These are phyloP conservation scores for Leucosporidium creatinivorum DNA, from an alignment of 768 basidiomycete genomes.

Conservation along the genomic window DNA sequence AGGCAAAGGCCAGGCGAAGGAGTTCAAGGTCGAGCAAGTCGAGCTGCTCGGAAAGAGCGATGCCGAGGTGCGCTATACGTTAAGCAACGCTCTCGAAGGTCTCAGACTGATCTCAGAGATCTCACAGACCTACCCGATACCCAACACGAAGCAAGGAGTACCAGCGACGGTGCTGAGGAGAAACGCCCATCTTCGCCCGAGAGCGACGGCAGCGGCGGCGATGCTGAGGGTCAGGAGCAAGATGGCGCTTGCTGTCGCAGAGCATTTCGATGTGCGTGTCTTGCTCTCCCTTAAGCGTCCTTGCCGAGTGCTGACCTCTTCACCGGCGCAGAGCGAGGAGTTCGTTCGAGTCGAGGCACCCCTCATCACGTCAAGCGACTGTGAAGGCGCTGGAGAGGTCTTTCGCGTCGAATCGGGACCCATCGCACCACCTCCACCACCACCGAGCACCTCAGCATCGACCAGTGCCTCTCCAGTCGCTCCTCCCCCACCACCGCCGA, in stretches of 20 bases:
- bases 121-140: constrained; percentile 73
- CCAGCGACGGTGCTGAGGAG: constrained; percentile 74
- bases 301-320: no score
- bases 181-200: constrained; percentile 75
- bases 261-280: constrained; percentile 50
- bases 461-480: background rate
- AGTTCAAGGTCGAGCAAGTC: constrained; percentile 31
- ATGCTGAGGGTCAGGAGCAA: constrained; percentile 66
- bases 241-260: constrained; percentile 53
- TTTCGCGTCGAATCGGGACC: constrained; percentile 49
- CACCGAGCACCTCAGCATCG: background rate
- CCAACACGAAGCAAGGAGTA: constrained; percentile 80
- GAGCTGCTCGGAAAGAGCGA: constrained; percentile 33
- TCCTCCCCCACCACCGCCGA: constrained; percentile 19
- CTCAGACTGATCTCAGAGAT: background rate
- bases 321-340: constrained; percentile 59
- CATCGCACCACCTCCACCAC: background rate
- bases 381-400: constrained; percentile 91
- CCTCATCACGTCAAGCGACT: constrained; percentile 80
- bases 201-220: constrained; percentile 63
- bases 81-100: no score
- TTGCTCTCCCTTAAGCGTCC: no score
- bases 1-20: constrained; percentile 14
- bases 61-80: constrained; percentile 20
- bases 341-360: constrained; percentile 78